These are phyloP conservation scores for Calonectria pauciramosa DNA, from an alignment of 2,329 filamentous ascomycete genomes.

Conservation along the genomic window DNA sequence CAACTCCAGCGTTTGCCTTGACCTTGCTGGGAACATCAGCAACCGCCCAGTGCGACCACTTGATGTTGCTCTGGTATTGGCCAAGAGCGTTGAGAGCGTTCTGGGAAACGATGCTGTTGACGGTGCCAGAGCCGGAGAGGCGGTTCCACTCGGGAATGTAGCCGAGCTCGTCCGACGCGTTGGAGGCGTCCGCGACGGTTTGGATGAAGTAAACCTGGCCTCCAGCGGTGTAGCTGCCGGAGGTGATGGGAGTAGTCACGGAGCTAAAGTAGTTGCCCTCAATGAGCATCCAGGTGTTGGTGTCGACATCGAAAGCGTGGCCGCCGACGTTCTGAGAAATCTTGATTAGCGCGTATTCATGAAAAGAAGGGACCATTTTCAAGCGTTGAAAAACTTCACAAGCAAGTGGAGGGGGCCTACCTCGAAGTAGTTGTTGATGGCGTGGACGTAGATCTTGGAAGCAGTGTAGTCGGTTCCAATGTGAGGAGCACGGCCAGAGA, in stretches of 20 bases:
- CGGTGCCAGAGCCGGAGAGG: slow-evolving; percentile 17
- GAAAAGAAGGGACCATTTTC: no score
- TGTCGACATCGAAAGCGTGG: slow-evolving; percentile 67
- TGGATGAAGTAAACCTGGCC: slow-evolving; percentile 43
- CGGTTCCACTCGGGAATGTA: slow-evolving; percentile 24
- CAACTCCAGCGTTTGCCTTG: slow-evolving; percentile 25
- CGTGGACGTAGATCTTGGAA: slow-evolving; percentile 65
- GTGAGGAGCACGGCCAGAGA: slow-evolving; percentile 68
- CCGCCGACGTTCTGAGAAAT: slow-evolving; percentile 53
- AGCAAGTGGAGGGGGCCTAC: neutral
- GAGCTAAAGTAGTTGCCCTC: slow-evolving; percentile 72
- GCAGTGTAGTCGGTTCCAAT: slow-evolving; percentile 56
- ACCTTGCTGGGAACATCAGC: slow-evolving; percentile 25
- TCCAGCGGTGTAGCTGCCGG: slow-evolving; percentile 29
- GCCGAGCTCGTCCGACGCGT: neutral
- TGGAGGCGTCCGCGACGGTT: slow-evolving; percentile 39
- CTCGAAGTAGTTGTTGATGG: slow-evolving; percentile 73
- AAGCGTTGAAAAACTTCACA: neutral
- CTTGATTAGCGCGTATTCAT: neutral
- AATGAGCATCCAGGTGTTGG: slow-evolving; percentile 60
- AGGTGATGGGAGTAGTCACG: slow-evolving; percentile 53
- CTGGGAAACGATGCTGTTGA: slow-evolving; percentile 23
- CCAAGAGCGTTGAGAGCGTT: slow-evolving; percentile 21
- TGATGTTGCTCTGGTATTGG: slow-evolving; percentile 22
- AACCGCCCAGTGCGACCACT: slow-evolving; percentile 26